Evolutionary conservation across 805 yeast genomes (phyloP), one percentile per base, ranked within the genome.

Genomic region (Spathaspora gorwiae): DNA sequence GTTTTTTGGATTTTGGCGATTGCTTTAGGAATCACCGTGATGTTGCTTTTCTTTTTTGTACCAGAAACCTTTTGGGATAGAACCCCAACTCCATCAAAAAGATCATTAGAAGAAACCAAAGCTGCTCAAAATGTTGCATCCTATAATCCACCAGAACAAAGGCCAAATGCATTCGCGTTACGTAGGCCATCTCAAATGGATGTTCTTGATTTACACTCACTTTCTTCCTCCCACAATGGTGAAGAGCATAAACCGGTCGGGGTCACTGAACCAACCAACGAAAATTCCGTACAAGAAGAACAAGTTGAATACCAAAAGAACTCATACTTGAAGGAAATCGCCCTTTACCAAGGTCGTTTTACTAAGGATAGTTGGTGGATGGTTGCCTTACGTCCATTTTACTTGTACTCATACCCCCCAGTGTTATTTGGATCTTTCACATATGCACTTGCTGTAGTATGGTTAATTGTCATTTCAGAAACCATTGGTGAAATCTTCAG

Each of bases 31-130:
- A 56, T 66, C 35, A 65, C 70, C 51, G 63, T 78, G 31, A 52
- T 72, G 2, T 58, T 72, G 27, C 73, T 78, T 11, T 73, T 70
- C 45, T 54, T 80, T 10, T 80, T 79, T 55, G 84, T 79, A 15
- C 86, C 85, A 2, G 86, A 81, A 47, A 81, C 86, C 1, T 80
- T 77, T 60, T 80, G 83, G 82, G 79, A 75, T 47, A 66, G 86
- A 46, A 57, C 75, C 1, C 82, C 83, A 5, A 65, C 68, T 1
- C 77, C 76, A 13, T 66, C 65, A 50, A 73, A 76, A 51, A 61
- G 78, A 48, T 74, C 80, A 3, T 52, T 62, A 15, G 59, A 62
- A 44, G 85, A 80, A 58, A 67, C 81, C 2, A 64, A 64, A 39
- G 65, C 65, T 15, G 84, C 83, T 1, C 62, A 68, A 48, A 64